phyloP scores from a whole-genome alignment of 768 basidiomycete genomes.

The Termitomyces sp. region DNA sequence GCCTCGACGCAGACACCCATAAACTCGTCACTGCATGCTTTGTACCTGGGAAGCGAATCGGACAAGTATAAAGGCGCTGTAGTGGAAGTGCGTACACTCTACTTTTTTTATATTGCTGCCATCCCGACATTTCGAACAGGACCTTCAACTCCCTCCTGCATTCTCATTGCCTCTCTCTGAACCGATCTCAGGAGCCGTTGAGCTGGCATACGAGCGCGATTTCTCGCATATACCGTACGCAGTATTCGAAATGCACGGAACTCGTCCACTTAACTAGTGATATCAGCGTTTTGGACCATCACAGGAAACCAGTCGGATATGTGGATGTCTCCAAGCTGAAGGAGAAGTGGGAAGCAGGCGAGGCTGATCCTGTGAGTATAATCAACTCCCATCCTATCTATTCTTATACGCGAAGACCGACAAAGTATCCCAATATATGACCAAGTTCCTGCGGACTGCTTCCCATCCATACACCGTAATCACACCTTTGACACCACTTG shows the following conservation, averaged over 20 bases:
- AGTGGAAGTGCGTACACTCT: constrained; percentile 61
- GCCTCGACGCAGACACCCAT: constrained; percentile 7
- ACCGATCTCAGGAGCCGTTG: constrained; percentile 69
- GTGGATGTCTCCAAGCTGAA: constrained; percentile 75
- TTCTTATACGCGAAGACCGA: constrained; percentile 44
- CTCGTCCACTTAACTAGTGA: neutral
- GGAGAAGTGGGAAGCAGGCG: constrained; percentile 68
- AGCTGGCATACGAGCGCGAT: constrained; percentile 88
- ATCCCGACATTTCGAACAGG: constrained; percentile 30
- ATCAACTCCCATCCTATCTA: neutral
- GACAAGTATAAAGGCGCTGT: constrained; percentile 83
- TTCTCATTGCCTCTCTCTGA: constrained; percentile 74
- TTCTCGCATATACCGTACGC: constrained; percentile 88
- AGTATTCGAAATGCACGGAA: neutral
- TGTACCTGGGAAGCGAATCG: constrained; percentile 11
- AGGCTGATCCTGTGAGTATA: constrained; percentile 62
- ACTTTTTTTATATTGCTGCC: neutral
- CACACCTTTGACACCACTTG: constrained; percentile 73
- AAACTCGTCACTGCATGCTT: constrained; percentile 3
- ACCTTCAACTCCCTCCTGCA: constrained; percentile 81
- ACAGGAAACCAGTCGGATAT: constrained; percentile 77
- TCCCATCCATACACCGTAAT: constrained; percentile 72
- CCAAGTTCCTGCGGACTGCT: constrained; percentile 61
- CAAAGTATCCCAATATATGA: constrained; percentile 65
- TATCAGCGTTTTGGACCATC: constrained; percentile 65